Conservation (phyloP, 306 rosid species). For the Medicago arabica region DNA sequence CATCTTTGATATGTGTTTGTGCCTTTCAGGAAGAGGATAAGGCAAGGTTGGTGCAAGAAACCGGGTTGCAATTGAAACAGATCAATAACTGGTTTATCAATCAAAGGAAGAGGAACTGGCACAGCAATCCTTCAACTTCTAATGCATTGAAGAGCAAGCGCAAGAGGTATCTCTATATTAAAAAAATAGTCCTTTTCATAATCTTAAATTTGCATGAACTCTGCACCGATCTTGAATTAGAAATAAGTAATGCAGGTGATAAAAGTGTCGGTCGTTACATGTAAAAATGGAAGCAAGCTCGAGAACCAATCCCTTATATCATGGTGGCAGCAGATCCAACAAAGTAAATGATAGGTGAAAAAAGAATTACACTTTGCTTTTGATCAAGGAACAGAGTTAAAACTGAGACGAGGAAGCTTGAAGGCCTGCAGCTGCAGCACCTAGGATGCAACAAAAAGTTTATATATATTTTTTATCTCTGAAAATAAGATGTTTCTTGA, state of each 20-base stretch:
- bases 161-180: conserved; percentile 62
- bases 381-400: conserved; percentile 40
- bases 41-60: conserved; percentile 94
- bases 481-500: background rate
- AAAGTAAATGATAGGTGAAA: conserved; percentile 21
- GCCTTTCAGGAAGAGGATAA: conserved; percentile 90
- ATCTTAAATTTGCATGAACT: conserved; percentile 31
- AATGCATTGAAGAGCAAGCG: conserved; percentile 94
- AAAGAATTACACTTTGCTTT: conserved; percentile 35
- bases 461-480: conserved; percentile 1
- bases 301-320: conserved; percentile 22
- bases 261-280: conserved; percentile 52
- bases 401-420: conserved; percentile 41
- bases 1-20: background rate
- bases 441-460: conserved; percentile 42
- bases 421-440: conserved; percentile 37
- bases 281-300: conserved; percentile 48
- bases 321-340: conserved; percentile 39
- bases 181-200: background rate
- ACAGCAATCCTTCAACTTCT: conserved; percentile 93
- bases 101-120: conserved; percentile 99
- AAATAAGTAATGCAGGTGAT: conserved; percentile 85
- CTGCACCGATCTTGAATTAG: conserved; percentile 58
- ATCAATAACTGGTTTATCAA: conserved; percentile 99
- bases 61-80: conserved; percentile 94